Conservation (phyloP, 1,284 basidiomycete genomes). For the Xanthoconium separans region DNA sequence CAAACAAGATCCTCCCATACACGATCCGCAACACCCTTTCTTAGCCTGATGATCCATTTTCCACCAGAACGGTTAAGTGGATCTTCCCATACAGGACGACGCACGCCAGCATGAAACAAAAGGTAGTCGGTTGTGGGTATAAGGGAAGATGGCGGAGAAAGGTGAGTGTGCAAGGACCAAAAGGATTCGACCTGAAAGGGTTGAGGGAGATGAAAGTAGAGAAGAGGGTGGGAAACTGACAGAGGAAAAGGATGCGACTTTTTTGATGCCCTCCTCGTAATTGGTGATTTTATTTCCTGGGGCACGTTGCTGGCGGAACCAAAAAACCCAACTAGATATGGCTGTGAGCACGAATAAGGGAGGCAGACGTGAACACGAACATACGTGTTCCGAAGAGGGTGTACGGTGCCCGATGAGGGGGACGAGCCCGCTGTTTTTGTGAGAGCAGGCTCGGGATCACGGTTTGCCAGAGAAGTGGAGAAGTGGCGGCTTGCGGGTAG, state of each 20-base stretch:
- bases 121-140: slow-evolving; percentile 83
- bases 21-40: slow-evolving; percentile 78
- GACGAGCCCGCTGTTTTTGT: slow-evolving; percentile 17
- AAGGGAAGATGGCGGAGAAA: slow-evolving; percentile 69
- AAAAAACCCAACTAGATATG: slow-evolving; percentile 72
- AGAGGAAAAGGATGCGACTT: slow-evolving; percentile 74
- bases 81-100: slow-evolving; percentile 89
- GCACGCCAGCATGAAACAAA: slow-evolving; percentile 79
- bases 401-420: slow-evolving; percentile 40
- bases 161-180: slow-evolving; percentile 82
- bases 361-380: slow-evolving; percentile 41
- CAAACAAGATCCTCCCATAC: slow-evolving; percentile 82
- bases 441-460: slow-evolving; percentile 32
- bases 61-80: slow-evolving; percentile 83
- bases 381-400: slow-evolving; percentile 83
- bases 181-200: slow-evolving; percentile 70
- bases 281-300: slow-evolving; percentile 78
- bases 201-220: background rate
- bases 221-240: slow-evolving; percentile 41
- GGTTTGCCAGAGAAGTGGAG: slow-evolving; percentile 58
- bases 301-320: slow-evolving; percentile 80
- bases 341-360: slow-evolving; percentile 15
- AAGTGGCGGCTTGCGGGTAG: slow-evolving; percentile 68
- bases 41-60: slow-evolving; percentile 89
- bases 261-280: slow-evolving; percentile 87